Evolutionary conservation across 2,329 filamentous ascomycete species (phyloP).

Genomic region (Orbilia ellipsospora): DNA sequence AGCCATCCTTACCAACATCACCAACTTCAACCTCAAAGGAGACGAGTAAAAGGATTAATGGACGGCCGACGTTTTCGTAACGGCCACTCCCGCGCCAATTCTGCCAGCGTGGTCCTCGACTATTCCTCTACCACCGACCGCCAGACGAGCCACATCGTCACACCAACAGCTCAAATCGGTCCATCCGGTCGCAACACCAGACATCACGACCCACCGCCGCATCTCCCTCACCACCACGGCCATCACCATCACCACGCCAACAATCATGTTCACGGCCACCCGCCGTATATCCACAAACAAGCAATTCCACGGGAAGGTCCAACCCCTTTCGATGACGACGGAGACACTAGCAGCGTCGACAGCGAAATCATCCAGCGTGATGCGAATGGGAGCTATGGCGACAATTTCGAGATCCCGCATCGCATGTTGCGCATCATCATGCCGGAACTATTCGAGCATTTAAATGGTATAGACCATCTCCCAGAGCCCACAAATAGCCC

Average conservation of each 20-base stretch:
- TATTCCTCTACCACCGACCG: conserved; percentile 50
- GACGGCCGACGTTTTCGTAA: conserved; percentile 48
- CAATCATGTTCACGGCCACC: conserved; percentile 19
- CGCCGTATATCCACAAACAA: conserved; percentile 21
- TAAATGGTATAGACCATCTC: conserved; percentile 35
- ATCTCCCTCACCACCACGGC: conserved; percentile 39
- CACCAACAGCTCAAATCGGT: conserved; percentile 68
- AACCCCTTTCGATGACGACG: conserved; percentile 48
- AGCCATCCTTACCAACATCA: no score
- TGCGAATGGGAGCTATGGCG: conserved; percentile 46
- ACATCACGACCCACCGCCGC: conserved; percentile 64
- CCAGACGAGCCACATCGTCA: conserved; percentile 32
- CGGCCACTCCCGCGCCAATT: conserved; percentile 50
- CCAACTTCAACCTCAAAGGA: no score
- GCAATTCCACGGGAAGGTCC: conserved; percentile 18
- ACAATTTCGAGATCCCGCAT: conserved; percentile 61
- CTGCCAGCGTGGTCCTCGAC: conserved; percentile 49
- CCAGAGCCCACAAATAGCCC: not conserved
- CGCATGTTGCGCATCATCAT: conserved; percentile 50
- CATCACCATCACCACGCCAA: conserved; percentile 24
- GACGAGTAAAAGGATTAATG: conserved; percentile 1
- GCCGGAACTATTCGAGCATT: conserved; percentile 53
- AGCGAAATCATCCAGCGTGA: conserved; percentile 51
- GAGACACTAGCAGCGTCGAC: conserved; percentile 30
- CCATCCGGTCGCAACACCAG: conserved; percentile 67